These are phyloP conservation scores for Populus davidiana DNA, from an alignment of 345 rosid species.

Conservation along the genomic window DNA sequence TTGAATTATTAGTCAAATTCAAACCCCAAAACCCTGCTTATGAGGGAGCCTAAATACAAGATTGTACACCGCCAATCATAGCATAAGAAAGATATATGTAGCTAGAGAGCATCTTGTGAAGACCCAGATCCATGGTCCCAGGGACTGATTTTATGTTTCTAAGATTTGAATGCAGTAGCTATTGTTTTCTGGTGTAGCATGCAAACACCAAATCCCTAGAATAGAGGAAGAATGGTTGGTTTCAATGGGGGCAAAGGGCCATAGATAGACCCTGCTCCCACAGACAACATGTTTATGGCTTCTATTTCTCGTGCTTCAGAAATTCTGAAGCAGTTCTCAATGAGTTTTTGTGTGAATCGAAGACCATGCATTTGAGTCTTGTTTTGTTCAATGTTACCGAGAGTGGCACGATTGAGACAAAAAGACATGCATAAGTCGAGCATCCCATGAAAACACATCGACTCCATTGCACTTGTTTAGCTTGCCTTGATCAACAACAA, in stretches of 20 bases:
- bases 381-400: background rate
- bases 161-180: background rate
- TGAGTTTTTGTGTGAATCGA: background rate
- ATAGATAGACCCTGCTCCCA: background rate
- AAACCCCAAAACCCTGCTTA: background rate
- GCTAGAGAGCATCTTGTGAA: background rate
- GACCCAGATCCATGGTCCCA: background rate
- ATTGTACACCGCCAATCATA: too few species aligned
- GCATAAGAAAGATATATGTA: background rate
- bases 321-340: background rate
- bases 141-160: background rate
- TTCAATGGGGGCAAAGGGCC: background rate
- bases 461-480: background rate
- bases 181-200: background rate
- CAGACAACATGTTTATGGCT: background rate
- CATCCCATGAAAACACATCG: background rate
- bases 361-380: background rate
- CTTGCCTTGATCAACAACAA: background rate
- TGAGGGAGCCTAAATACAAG: background rate
- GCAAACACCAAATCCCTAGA: conserved; percentile 10
- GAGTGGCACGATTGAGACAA: background rate
- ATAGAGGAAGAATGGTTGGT: conserved; percentile 1
- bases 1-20: background rate
- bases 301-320: conserved; percentile 11
- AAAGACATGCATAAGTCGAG: background rate